Evolutionary conservation across 2,329 filamentous ascomycete species (phyloP).

Genomic region (Decorospora gaudefroyi): DNA sequence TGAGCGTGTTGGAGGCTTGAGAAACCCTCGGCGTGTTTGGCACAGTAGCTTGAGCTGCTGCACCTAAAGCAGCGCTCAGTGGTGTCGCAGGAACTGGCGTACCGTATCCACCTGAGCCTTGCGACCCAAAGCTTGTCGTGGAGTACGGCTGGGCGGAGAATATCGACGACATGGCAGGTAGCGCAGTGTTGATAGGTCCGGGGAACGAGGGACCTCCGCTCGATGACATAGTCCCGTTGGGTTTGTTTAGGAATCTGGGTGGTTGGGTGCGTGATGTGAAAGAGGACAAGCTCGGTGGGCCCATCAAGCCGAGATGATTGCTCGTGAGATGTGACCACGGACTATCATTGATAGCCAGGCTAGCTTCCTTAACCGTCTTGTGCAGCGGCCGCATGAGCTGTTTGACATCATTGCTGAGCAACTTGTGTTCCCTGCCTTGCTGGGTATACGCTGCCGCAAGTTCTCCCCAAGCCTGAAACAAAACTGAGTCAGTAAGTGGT

Average conservation of each 20-base stretch:
- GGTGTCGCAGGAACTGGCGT: slow-evolving; percentile 79
- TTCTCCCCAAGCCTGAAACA: slow-evolving; percentile 65
- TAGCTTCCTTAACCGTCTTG: slow-evolving; percentile 79
- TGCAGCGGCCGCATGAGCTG: slow-evolving; percentile 79
- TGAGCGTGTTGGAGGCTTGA: slow-evolving; percentile 34
- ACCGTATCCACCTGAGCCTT: slow-evolving; percentile 52
- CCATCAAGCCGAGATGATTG: slow-evolving; percentile 36
- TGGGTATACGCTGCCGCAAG: slow-evolving; percentile 55
- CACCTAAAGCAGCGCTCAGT: slow-evolving; percentile 83
- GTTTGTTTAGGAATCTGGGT: slow-evolving; percentile 37
- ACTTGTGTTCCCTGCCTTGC: slow-evolving; percentile 50
- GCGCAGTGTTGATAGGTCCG: slow-evolving; percentile 45
- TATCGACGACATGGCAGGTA: slow-evolving; percentile 35
- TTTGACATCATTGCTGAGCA: slow-evolving; percentile 68
- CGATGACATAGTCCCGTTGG: slow-evolving; percentile 31
- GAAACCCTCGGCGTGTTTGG: slow-evolving; percentile 59
- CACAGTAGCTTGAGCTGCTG: slow-evolving; percentile 87
- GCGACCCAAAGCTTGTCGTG: slow-evolving; percentile 32
- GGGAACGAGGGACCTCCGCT: slow-evolving; percentile 38
- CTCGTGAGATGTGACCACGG: slow-evolving; percentile 63
- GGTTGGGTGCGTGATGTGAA: slow-evolving; percentile 44
- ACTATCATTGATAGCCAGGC: slow-evolving; percentile 68
- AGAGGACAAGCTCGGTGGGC: slow-evolving; percentile 40
- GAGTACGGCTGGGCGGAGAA: slow-evolving; percentile 38
- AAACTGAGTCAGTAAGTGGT: slow-evolving; percentile 39